Evolutionary conservation across 2,329 filamentous ascomycete genomes (phyloP), one percentile per base, ranked within the genome.

Genomic region (Xylaria sp.): DNA sequence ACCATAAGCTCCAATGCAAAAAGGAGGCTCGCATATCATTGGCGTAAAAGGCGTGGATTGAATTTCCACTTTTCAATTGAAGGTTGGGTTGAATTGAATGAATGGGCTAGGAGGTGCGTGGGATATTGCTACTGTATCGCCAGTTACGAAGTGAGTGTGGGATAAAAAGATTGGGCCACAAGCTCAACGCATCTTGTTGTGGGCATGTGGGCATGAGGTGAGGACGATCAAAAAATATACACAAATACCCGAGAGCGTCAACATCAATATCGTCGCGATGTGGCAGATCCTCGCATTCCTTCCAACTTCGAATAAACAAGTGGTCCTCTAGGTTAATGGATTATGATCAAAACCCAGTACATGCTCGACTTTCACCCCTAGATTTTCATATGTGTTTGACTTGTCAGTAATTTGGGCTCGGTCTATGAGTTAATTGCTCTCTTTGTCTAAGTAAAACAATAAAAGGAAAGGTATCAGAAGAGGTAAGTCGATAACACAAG

Each of bases 1-100:
- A 59, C 55, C 55, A 52, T 44, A 68, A 12, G 52, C 46, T 68
- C 55, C 61, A 44, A 65, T 46, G 32, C 57, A 70, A 67, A 71
- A 70, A 65, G 48, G 66, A 66, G 65, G 52, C 60, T 70, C 67
- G 69, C 66, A 73, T 73, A 63, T 70, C 46, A 69, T 65, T 65
- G 70, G 70, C 71, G 70, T 70, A 70, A 68, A 66, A 63, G 68
- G 64, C 63, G 66, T 73, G 69, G 70, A 70, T 20, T 62, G 59
- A 67, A 57, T 65, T 72, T 72, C 62, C 58, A 56, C 50, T 58
- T 67, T 68, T 51, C 52, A 54, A 9, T 66, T 65, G 63, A 39
- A 60, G 50, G 64, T 63, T 69, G 32, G 65, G 58, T 34, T 62
- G 67, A 66, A 28, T 28, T 28, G 28, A 28, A 68, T 65, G 64